Evolutionary conservation across 164 flowering plant species (phyloP).

Genomic region (Tetrastigma voinierianum): DNA sequence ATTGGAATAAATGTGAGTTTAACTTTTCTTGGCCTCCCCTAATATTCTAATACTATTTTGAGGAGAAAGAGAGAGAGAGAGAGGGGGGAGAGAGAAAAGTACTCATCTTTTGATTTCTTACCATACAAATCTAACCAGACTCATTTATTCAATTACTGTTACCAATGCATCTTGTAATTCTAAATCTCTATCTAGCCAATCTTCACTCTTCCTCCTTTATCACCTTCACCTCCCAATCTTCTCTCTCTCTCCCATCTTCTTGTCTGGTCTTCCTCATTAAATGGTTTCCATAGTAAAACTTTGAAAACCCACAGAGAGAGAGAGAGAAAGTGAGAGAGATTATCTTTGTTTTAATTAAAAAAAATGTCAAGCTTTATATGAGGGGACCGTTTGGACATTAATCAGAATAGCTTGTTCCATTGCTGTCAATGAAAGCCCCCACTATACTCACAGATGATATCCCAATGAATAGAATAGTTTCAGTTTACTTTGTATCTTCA

Average conservation of each 20-base stretch:
- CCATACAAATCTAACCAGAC: conserved; percentile 5
- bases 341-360: too few relatives aligned
- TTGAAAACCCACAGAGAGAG: too few relatives aligned
- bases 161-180: conserved; percentile 54
- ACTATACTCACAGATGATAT: too few relatives aligned
- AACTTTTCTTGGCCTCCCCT: conserved; percentile 20
- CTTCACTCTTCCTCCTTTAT: conserved; percentile 5
- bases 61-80: conserved; percentile 1
- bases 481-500: too few relatives aligned
- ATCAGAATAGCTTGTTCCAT: too few relatives aligned
- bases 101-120: conserved; percentile 1
- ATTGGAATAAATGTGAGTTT: conserved; percentile 33
- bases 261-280: neutral
- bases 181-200: conserved; percentile 24
- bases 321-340: too few relatives aligned
- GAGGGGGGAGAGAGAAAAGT: conserved; percentile 5
- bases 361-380: too few relatives aligned
- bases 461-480: too few relatives aligned
- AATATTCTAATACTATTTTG: conserved; percentile 14
- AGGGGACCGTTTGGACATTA: too few relatives aligned
- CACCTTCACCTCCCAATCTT: conserved; percentile 9
- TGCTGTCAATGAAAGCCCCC: too few relatives aligned
- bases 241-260: neutral
- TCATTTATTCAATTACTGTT: conserved; percentile 35
- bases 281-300: neutral